Conservation (phyloP, 257 asterid species). For the Verbascum thapsus region DNA sequence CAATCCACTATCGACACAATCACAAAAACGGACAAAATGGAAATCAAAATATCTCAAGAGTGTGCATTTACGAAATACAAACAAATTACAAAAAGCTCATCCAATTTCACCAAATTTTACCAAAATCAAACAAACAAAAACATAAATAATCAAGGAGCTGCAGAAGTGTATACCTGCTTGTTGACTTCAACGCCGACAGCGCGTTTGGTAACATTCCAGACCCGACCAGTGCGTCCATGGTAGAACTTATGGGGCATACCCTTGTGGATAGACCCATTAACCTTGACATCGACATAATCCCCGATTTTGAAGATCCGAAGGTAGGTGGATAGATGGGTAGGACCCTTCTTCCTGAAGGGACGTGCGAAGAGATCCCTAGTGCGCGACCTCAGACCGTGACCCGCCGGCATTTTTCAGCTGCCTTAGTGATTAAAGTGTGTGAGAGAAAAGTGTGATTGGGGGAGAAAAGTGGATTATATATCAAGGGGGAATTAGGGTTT, state of each 20-base stretch:
- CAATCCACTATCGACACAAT: no score
- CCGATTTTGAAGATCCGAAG: slow-evolving; percentile 56
- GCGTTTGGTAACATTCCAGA: slow-evolving; percentile 68
- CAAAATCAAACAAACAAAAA: neutral
- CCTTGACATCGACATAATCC: slow-evolving; percentile 64
- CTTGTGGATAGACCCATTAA: slow-evolving; percentile 64
- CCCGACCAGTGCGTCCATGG: slow-evolving; percentile 69
- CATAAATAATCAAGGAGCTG: neutral
- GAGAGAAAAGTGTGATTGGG: neutral
- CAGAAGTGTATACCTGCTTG: slow-evolving; percentile 50
- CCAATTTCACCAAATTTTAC: no score
- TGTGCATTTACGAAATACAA: no score
- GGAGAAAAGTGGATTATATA: slow-evolving; percentile 22
- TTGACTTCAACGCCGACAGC: slow-evolving; percentile 67
- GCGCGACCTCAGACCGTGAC: slow-evolving; percentile 62
- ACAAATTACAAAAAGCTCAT: no score
- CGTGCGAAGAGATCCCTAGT: slow-evolving; percentile 60
- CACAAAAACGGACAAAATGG: no score
- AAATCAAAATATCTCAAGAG: no score
- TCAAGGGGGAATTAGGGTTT: slow-evolving; percentile 30
- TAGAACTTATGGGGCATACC: slow-evolving; percentile 75
- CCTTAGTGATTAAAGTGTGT: slow-evolving; percentile 18
- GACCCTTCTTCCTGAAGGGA: slow-evolving; percentile 60
- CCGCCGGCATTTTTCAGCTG: slow-evolving; percentile 58
- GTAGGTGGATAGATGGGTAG: slow-evolving; percentile 55